A percentile compares a stretch with the other conserved stretches of the same genome.
Evolutionary conservation across 257 asterid species (phyloP).

Genomic region (Apocynum venetum): DNA sequence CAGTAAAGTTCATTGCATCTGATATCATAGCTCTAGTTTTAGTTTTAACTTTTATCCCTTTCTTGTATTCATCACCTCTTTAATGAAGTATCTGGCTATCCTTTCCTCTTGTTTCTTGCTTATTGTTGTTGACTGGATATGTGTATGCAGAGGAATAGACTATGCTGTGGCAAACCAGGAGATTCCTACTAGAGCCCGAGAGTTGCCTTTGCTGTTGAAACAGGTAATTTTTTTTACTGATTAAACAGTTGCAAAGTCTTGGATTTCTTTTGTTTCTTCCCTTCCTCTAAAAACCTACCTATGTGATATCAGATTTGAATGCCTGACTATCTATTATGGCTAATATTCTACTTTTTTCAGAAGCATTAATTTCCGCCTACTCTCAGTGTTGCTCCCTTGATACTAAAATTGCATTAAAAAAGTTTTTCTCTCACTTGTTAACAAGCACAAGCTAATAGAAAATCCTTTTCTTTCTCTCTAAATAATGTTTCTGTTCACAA

Average conservation of each 20-base stretch:
- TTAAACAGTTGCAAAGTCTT: neutral
- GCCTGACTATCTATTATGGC: neutral
- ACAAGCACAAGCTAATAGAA: neutral
- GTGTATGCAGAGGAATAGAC: conserved; percentile 70
- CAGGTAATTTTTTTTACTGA: conserved; percentile 36
- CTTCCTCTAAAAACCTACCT: neutral
- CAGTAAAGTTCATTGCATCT: neutral
- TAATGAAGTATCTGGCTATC: neutral
- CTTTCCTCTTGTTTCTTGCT: neutral
- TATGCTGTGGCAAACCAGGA: conserved; percentile 58
- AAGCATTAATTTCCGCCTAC: too few species aligned
- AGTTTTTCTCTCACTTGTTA: neutral
- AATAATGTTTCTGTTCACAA: neutral
- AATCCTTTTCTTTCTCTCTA: neutral
- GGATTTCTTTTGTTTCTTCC: neutral
- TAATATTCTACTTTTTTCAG: neutral
- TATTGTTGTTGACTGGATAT: conserved; percentile 13
- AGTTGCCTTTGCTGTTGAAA: conserved; percentile 60
- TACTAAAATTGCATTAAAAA: neutral
- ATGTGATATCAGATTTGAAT: neutral
- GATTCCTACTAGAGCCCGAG: conserved; percentile 46
- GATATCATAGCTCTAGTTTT: neutral
- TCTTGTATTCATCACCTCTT: neutral
- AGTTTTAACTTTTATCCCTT: neutral
- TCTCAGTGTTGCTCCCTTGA: neutral